A percentile compares a stretch with the other conserved stretches of the same genome.
These are phyloP conservation scores for Fagopyrum esculentum DNA, from an alignment of 148 eudicot species.

Conservation along the genomic window DNA sequence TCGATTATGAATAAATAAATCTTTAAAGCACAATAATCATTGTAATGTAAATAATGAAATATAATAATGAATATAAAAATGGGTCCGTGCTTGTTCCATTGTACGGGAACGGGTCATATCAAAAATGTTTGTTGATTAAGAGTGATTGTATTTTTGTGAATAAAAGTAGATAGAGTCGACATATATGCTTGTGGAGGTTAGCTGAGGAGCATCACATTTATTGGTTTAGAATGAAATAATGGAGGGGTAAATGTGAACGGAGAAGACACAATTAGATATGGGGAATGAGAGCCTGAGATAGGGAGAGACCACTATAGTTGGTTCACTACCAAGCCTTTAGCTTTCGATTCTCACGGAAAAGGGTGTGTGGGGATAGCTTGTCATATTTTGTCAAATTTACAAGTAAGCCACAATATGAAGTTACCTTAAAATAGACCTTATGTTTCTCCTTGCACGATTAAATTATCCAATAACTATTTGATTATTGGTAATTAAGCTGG, in stretches of 20 bases:
- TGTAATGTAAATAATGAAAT: neutral
- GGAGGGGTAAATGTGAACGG: neutral
- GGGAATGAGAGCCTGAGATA: neutral
- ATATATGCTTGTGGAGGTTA: slow-evolving; percentile 8
- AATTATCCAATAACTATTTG: too few relatives aligned
- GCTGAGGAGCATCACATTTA: neutral
- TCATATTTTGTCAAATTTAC: too few relatives aligned
- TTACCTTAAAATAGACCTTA: too few relatives aligned
- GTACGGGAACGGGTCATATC: neutral
- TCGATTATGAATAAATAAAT: neutral
- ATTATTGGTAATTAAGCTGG: too few relatives aligned
- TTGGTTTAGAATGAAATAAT: neutral
- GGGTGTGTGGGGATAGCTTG: too few relatives aligned
- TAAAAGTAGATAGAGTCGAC: neutral
- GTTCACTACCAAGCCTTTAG: slow-evolving; percentile 1
- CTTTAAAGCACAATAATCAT: neutral
- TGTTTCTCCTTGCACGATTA: too few relatives aligned
- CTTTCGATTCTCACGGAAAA: neutral
- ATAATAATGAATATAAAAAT: neutral
- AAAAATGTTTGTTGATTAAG: neutral
- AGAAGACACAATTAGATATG: slow-evolving; percentile 1
- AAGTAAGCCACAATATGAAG: too few relatives aligned
- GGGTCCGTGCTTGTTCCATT: neutral
- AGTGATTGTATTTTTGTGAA: neutral
- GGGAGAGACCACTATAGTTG: neutral